Evolutionary conservation across 306 rosid genomes (phyloP).

Genomic region (Quercus agrifolia): DNA sequence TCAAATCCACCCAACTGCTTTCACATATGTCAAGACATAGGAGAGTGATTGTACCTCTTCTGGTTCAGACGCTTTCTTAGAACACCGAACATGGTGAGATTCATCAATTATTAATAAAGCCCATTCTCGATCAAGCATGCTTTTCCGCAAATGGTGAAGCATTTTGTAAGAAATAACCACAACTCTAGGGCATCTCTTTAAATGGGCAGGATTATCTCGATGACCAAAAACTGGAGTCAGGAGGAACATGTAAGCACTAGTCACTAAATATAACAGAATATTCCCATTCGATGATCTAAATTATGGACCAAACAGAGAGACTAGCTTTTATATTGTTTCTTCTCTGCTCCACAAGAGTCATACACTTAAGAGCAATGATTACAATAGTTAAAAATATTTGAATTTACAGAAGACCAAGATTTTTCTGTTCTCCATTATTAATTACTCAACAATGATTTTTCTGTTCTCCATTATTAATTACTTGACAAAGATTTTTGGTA

Average conservation of each 20-base stretch:
- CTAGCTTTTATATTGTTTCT: background rate
- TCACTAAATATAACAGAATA: conserved; percentile 11
- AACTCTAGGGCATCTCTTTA: conserved; percentile 65
- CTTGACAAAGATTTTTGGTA: too few relatives aligned
- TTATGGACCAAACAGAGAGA: conserved; percentile 4
- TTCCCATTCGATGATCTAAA: conserved; percentile 6
- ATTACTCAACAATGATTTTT: too few relatives aligned
- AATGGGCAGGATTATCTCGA: conserved; percentile 69
- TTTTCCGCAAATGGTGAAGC: conserved; percentile 83
- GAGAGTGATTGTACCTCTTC: conserved; percentile 58
- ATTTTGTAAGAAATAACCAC: conserved; percentile 92
- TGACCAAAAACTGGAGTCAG: conserved; percentile 80
- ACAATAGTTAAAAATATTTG: background rate
- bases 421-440: background rate
- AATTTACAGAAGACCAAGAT: background rate
- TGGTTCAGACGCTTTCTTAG: conserved; percentile 74
- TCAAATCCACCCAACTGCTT: background rate
- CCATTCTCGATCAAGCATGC: conserved; percentile 83
- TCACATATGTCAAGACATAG: conserved; percentile 14
- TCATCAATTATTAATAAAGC: conserved; percentile 85
- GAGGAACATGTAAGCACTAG: conserved; percentile 16
- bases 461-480: background rate
- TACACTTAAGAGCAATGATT: background rate
- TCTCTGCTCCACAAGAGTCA: background rate
- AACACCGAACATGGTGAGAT: conserved; percentile 86